Conservation (phyloP, 441 rosid species). For the Manihot esculenta region DNA sequence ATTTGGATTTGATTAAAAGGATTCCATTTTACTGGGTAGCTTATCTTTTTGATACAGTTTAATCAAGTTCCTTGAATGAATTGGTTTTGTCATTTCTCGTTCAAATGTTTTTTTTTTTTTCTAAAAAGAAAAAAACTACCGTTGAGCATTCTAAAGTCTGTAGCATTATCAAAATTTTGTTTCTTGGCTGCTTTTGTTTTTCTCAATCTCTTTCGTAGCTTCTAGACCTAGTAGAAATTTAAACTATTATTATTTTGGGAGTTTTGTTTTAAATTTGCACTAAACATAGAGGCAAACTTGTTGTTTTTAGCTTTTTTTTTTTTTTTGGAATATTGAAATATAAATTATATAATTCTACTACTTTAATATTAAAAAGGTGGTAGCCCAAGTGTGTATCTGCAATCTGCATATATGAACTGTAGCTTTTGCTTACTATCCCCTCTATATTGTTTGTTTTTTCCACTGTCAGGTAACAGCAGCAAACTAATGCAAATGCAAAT, state of each 20-base stretch:
- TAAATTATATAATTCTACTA: background rate
- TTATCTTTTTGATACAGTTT: background rate
- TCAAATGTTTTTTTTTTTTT: background rate
- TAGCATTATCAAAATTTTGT: background rate
- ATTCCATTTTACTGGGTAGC: background rate
- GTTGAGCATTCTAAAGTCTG: background rate
- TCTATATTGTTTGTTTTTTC: background rate
- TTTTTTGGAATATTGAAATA: background rate
- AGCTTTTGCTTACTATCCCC: background rate
- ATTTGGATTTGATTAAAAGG: slow-evolving; percentile 13
- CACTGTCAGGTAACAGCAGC: slow-evolving; percentile 18
- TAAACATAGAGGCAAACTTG: background rate
- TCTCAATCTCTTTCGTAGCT: too few species aligned
- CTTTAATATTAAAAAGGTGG: slow-evolving; percentile 5
- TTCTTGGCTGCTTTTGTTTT: background rate
- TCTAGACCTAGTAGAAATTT: too few species aligned
- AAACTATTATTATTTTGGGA: background rate
- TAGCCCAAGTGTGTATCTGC: slow-evolving; percentile 14
- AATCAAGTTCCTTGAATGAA: background rate
- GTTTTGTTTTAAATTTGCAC: background rate
- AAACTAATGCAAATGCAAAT: slow-evolving; percentile 1
- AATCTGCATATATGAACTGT: background rate
- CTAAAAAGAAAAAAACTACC: too few species aligned
- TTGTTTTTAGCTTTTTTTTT: too few species aligned
- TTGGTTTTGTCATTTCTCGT: slow-evolving; percentile 1